Base-by-base conservation (phyloP, 345 rosid genomes). In the Hibiscus tridactylites region DNA sequence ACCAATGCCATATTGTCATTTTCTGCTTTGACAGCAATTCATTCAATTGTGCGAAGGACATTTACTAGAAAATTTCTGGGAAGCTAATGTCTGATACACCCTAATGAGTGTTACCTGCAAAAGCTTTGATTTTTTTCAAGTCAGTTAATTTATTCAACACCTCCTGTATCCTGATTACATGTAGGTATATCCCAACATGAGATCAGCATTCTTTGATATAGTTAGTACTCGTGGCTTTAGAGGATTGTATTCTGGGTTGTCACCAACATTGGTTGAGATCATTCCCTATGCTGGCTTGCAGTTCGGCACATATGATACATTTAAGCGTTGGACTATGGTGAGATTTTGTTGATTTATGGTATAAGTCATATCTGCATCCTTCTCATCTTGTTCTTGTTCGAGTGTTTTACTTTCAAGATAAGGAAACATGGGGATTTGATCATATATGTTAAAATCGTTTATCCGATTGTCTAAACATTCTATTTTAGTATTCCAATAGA, bases 231-330 rank as follows among this genome's bases (percentile, higher is more conserved):
- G 99, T 47, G 98, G 99, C 71, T 72, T 90, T 60, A 82, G 57
- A 83, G 99, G 99, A 76, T 73, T 95, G 77, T 95, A 95, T 82
- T 86, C 91, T 73, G 99, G 99, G 70, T 80, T 95, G 76, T 82
- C 97, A 42, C 98, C 98, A 56, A 95, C 99, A 2, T 86, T 95
- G 69, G 90, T 95, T 49, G 93, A 95, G 80, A 95, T 95, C 76
- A 78, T 92, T 78, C 99, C 99, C 61, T 92, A 95, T 76, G 99
- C 99, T 75, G 98, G 99, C 71, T 86, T 95, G 81, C 99, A 95
- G 70, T 90, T 95, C 75, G 99, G 98, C 81, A 92, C 90, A 4
- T 95, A 92, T 49, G 98, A 95, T 65, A 88, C 93, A 61, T 95
- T 89, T 76, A 95, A 90, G 80, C 90, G 97, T 35, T 92, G 97